Conservation (phyloP, 495 filamentous ascomycete species). For the Aspergillus heteromorphus region DNA sequence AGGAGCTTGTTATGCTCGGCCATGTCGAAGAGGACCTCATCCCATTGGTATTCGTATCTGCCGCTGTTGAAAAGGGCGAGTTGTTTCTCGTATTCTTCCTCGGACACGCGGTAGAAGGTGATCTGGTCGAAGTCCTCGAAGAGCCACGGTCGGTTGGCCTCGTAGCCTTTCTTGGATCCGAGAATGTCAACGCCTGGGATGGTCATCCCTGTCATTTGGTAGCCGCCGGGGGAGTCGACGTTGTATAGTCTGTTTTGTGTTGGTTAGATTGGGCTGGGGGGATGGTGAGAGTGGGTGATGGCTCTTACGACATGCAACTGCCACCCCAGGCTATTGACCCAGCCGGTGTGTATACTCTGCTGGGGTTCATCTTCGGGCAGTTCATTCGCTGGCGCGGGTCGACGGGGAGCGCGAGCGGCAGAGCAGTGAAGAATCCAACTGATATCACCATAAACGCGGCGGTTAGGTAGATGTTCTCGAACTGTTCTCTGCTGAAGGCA, state of each 20-base stretch:
- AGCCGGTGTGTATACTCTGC: conserved; percentile 50
- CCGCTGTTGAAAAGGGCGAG: conserved; percentile 40
- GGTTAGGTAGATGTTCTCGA: conserved; percentile 42
- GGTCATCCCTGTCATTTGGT: conserved; percentile 50
- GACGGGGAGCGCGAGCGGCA: conserved; percentile 49
- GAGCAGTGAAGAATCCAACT: conserved; percentile 54
- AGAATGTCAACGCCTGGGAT: conserved; percentile 53
- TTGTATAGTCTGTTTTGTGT: conserved; percentile 38
- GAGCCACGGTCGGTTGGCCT: conserved; percentile 43
- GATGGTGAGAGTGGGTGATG: background rate
- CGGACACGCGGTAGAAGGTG: conserved; percentile 47
- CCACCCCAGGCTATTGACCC: conserved; percentile 53
- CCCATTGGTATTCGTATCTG: conserved; percentile 43
- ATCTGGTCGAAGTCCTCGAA: conserved; percentile 55
- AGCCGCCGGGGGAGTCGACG: conserved; percentile 55
- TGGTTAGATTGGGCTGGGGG: background rate
- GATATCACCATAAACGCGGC: conserved; percentile 46
- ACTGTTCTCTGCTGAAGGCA: conserved; percentile 42
- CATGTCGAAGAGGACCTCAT: conserved; percentile 49
- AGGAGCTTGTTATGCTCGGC: conserved; percentile 45
- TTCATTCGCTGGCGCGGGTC: conserved; percentile 50
- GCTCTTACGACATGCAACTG: conserved; percentile 37
- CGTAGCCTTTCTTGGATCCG: conserved; percentile 44
- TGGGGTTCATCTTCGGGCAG: conserved; percentile 57
- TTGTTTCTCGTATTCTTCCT: conserved; percentile 42